phyloP scores from a whole-genome alignment of 164 flowering plant species.

The Paratinospora sagittata region DNA sequence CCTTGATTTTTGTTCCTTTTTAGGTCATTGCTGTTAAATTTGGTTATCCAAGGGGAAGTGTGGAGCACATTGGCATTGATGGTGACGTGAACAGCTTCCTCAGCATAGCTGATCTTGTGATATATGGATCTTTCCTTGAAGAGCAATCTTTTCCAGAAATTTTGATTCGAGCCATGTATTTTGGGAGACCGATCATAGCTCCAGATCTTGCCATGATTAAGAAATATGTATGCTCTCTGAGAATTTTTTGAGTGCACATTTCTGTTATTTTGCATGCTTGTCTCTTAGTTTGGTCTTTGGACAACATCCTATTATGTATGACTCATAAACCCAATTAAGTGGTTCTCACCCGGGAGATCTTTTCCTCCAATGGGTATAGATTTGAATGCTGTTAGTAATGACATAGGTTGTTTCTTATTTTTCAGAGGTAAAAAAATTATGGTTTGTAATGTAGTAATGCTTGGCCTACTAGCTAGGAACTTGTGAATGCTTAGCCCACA shows the following conservation, averaged over 20 bases:
- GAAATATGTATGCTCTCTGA: conserved; percentile 63
- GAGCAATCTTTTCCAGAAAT: conserved; percentile 84
- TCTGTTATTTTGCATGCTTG: background rate
- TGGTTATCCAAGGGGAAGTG: conserved; percentile 56
- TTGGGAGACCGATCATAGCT: conserved; percentile 75
- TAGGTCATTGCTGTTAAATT: conserved; percentile 69
- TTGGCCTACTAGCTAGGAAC: background rate
- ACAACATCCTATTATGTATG: background rate
- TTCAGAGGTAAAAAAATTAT: background rate
- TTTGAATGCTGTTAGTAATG: background rate
- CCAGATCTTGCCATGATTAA: conserved; percentile 70
- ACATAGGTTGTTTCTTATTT: background rate
- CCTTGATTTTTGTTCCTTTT: conserved; percentile 7
- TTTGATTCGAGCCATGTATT: conserved; percentile 74
- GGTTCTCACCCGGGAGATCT: background rate
- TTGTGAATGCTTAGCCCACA: background rate
- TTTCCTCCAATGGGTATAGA: background rate
- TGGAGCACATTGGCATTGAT: conserved; percentile 48
- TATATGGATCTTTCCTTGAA: conserved; percentile 89
- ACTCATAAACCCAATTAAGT: background rate
- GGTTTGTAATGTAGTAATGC: background rate
- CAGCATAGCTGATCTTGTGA: conserved; percentile 54
- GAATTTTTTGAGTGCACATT: background rate
- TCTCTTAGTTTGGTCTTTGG: background rate
- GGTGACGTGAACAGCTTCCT: conserved; percentile 40